Base-by-base conservation (phyloP, 495 filamentous ascomycete genomes). In the Cercophora newfieldiana region DNA sequence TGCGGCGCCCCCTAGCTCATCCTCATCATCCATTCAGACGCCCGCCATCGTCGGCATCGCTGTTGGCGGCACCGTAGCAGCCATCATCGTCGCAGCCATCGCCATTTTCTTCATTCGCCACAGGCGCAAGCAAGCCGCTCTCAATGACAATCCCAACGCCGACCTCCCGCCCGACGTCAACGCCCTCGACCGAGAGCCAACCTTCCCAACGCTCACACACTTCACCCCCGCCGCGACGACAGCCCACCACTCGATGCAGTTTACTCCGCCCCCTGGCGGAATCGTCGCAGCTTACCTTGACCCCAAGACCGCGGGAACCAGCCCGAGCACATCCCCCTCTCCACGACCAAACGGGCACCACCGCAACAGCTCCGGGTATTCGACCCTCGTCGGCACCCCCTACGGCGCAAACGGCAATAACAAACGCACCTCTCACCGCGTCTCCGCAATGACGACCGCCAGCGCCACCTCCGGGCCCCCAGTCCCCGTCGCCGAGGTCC, bases 31-130 rank as follows among this genome's bases (percentile, higher is more conserved):
- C 21, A 55, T 75, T 2, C 59, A 71, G n/a, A 72, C 67, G 7
- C 59, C 65, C 19, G 59, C 70, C n/a, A 73, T 76, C 21, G 74
- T 64, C 5, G 74, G 68, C 58, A 69, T 74, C 7, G 68, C 70
- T 7, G 64, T 65, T 1, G 70, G 71, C 16, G 58, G 66, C 54
- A 63, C 59, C 63, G 64, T 59, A 51, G 37, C 68, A 10, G 68
- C 63, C 48, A 55, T 71, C 21, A 37, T 74, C 24, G 29, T 73
- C 7, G 59, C 58, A 12, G 65, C 61, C 10, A 53, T 75, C 18
- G 24, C 69, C 10, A 61, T 74, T 47, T 68, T 72, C 49, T 68
- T 50, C 24, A 24, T 71, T 60, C 67, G 69, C 51, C 66, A 67
- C 58, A 58, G 53, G 53, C 62, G 58, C 53, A 48, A 37, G 1